These are phyloP conservation scores for Eucalyptus marginata DNA, from an alignment of 345 rosid genomes.

Conservation along the genomic window DNA sequence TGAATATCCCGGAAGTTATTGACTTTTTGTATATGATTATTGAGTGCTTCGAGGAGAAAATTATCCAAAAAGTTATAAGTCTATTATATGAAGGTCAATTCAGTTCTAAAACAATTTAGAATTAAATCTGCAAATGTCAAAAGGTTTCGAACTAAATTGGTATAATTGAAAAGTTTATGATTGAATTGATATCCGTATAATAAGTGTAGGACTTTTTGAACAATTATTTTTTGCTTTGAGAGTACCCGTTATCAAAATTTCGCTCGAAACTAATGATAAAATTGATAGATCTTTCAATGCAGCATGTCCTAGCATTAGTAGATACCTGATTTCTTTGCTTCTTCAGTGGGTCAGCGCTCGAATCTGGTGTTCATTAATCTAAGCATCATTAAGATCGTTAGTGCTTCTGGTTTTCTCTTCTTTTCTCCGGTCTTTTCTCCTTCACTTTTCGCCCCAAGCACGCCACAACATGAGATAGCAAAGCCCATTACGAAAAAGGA, in stretches of 20 bases:
- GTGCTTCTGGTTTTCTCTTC: background rate
- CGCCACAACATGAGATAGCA: background rate
- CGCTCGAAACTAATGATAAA: background rate
- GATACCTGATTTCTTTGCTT: background rate
- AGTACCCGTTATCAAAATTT: background rate
- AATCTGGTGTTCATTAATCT: background rate
- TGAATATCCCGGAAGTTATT: background rate
- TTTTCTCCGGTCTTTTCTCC: background rate
- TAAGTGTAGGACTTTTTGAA: background rate
- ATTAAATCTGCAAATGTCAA: background rate
- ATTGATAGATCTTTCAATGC: background rate
- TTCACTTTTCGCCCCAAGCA: background rate
- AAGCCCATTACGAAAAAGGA: background rate
- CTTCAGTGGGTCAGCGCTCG: background rate
- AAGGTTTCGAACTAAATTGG: fast-evolving
- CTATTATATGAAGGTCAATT: background rate
- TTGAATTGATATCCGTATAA: no score
- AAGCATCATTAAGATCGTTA: background rate
- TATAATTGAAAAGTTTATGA: no score
- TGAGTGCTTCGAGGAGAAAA: background rate
- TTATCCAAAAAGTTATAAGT: no score
- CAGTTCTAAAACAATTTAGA: no score
- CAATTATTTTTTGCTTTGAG: background rate
- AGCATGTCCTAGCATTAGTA: background rate
- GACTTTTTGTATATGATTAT: background rate